Conservation (phyloP, 2,329 filamentous ascomycete genomes). For the Ophiostoma sp. region DNA sequence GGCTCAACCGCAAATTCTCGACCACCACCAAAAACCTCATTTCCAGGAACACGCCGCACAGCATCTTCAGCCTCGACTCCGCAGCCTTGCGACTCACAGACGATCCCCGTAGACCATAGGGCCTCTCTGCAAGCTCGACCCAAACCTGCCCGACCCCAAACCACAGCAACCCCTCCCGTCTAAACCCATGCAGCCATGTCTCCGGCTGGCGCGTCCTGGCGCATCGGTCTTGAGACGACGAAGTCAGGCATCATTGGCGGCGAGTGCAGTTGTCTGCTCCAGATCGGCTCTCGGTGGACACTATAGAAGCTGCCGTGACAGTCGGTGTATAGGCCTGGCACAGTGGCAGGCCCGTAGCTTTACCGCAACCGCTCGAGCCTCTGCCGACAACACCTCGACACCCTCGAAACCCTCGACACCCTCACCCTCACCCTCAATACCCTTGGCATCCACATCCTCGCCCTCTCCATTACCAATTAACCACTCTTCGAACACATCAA, state of each 20-base stretch:
- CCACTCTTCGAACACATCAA: not conserved
- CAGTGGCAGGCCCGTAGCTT: constrained; percentile 7
- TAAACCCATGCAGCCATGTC: constrained; percentile 35
- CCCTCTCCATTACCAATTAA: not conserved
- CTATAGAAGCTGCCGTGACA: not conserved
- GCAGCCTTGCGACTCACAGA: not conserved
- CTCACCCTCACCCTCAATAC: not conserved
- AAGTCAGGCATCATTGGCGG: not conserved
- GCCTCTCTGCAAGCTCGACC: not conserved
- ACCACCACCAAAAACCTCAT: not conserved
- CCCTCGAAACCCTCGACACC: not conserved
- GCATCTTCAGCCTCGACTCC: not conserved
- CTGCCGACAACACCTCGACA: not conserved
- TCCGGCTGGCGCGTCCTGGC: constrained; percentile 30
- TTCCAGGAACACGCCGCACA: not conserved
- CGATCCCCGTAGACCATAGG: not conserved
- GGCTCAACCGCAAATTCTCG: constrained; percentile 17
- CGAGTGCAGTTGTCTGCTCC: not conserved
- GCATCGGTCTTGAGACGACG: constrained; percentile 12
- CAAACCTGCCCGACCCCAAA: not conserved
- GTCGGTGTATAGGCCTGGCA: not conserved
- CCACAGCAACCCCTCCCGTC: not conserved
- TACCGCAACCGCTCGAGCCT: not conserved
- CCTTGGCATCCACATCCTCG: not conserved
- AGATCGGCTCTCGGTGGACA: not conserved